Conservation (phyloP, 1,284 basidiomycete species). For the Papiliotrema fonsecae region DNA sequence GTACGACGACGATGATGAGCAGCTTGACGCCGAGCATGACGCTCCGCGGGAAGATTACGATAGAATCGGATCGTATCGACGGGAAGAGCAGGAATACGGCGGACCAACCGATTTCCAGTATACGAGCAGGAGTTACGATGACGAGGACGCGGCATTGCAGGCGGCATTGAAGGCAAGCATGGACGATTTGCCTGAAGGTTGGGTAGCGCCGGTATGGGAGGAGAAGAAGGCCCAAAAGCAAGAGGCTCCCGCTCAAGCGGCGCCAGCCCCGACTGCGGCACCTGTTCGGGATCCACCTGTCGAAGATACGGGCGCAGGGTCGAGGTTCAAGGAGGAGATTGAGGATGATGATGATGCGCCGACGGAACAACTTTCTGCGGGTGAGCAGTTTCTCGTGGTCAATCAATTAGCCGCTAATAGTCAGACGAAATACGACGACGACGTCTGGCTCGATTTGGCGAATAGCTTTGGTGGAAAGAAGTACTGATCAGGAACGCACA, state of each 20-base stretch:
- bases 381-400: slow-evolving; percentile 19
- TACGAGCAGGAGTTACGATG: slow-evolving; percentile 58
- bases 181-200: slow-evolving; percentile 60
- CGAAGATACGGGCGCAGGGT: slow-evolving; percentile 8
- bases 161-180: slow-evolving; percentile 78
- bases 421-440: slow-evolving; percentile 69
- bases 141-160: slow-evolving; percentile 79
- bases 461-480: neutral
- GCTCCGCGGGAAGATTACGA: too few relatives aligned
- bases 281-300: slow-evolving; percentile 7
- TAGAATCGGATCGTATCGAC: slow-evolving; percentile 5
- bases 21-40: slow-evolving; percentile 8
- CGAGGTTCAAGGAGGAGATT: slow-evolving; percentile 25
- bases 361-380: slow-evolving; percentile 38
- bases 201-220: slow-evolving; percentile 22
- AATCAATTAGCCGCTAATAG: neutral
- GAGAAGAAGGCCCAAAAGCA: slow-evolving; percentile 1
- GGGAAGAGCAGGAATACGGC: slow-evolving; percentile 9
- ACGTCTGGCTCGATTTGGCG: slow-evolving; percentile 66
- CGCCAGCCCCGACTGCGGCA: slow-evolving; percentile 12
- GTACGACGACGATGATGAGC: slow-evolving; percentile 30
- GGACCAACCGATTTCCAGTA: slow-evolving; percentile 37
- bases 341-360: slow-evolving; percentile 39
- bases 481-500: neutral
- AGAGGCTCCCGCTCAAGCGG: slow-evolving; percentile 6